These are phyloP conservation scores for Fomitopsis palustris DNA, from an alignment of 1,284 basidiomycete species.

Conservation along the genomic window DNA sequence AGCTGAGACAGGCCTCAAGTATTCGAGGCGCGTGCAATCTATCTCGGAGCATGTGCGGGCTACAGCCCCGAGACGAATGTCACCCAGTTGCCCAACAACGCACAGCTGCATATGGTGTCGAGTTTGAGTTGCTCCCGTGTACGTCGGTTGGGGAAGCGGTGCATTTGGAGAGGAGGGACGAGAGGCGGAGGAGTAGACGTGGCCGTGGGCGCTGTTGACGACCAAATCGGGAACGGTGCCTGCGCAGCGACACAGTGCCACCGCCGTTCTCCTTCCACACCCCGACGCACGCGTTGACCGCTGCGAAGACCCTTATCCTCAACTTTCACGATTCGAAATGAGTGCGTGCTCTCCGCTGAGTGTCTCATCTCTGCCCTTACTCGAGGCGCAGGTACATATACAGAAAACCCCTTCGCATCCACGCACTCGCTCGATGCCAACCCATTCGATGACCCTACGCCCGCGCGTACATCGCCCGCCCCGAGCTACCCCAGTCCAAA, in stretches of 20 bases:
- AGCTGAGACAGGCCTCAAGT: background rate
- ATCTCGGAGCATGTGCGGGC: too few species aligned
- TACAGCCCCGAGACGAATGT: too few species aligned
- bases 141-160: too few species aligned
- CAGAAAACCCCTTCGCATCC: constrained; percentile 78
- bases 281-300: constrained; percentile 6
- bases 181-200: background rate
- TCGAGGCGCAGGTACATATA: constrained; percentile 33
- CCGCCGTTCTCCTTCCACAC: background rate
- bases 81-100: too few species aligned
- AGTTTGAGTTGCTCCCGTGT: too few species aligned
- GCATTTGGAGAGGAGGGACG: too few species aligned
- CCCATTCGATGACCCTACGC: constrained; percentile 76
- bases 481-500: constrained; percentile 29
- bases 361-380: background rate
- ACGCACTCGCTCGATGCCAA: constrained; percentile 80
- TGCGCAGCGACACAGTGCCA: constrained; percentile 1
- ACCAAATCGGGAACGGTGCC: background rate
- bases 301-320: background rate
- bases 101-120: too few species aligned
- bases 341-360: constrained; percentile 9
- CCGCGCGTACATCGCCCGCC: constrained; percentile 7
- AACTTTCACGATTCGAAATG: constrained; percentile 17
- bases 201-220: constrained; percentile 3
- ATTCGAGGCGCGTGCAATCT: background rate